Evolutionary conservation across 148 eudicot species (phyloP).

Genomic region (Camellia sinensis): DNA sequence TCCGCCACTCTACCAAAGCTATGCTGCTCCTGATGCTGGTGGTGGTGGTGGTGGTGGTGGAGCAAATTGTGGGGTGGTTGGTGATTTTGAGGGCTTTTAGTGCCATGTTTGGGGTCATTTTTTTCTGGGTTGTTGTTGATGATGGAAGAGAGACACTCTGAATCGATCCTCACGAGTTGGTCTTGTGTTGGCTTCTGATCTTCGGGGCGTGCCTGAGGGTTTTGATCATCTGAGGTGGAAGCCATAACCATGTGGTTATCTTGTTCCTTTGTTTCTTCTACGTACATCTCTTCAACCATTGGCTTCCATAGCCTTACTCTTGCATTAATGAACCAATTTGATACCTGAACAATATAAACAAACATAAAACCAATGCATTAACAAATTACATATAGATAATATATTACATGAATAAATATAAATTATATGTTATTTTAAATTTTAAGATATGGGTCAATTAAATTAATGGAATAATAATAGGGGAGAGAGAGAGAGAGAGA

Average conservation of each 20-base stretch:
- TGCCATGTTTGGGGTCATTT: slow-evolving; percentile 16
- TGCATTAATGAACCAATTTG: slow-evolving; percentile 98
- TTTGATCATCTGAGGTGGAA: slow-evolving; percentile 37
- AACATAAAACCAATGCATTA: neutral
- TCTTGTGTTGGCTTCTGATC: slow-evolving; percentile 72
- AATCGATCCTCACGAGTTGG: slow-evolving; percentile 58
- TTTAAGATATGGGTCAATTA: neutral
- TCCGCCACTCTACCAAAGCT: slow-evolving; percentile 47
- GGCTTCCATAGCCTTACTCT: slow-evolving; percentile 99
- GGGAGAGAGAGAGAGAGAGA: neutral
- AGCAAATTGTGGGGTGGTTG: neutral
- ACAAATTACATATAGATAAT: neutral
- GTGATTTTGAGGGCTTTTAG: slow-evolving; percentile 10
- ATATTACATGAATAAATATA: neutral
- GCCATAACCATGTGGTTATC: slow-evolving; percentile 25
- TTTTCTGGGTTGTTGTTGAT: slow-evolving; percentile 48
- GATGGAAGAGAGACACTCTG: slow-evolving; percentile 67
- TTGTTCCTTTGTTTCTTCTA: slow-evolving; percentile 76
- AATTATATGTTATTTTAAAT: neutral
- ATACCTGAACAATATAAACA: slow-evolving; percentile 48
- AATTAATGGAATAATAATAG: too few relatives aligned
- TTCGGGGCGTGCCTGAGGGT: slow-evolving; percentile 14
- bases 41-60: slow-evolving; percentile 22
- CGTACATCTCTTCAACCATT: slow-evolving; percentile 98
- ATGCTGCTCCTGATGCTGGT: slow-evolving; percentile 24